A percentile compares a stretch with the other conserved stretches of the same genome.
phyloP scores from a whole-genome alignment of 192 early-diverging fungal species.

The Phycomyces blakesleeanus region DNA sequence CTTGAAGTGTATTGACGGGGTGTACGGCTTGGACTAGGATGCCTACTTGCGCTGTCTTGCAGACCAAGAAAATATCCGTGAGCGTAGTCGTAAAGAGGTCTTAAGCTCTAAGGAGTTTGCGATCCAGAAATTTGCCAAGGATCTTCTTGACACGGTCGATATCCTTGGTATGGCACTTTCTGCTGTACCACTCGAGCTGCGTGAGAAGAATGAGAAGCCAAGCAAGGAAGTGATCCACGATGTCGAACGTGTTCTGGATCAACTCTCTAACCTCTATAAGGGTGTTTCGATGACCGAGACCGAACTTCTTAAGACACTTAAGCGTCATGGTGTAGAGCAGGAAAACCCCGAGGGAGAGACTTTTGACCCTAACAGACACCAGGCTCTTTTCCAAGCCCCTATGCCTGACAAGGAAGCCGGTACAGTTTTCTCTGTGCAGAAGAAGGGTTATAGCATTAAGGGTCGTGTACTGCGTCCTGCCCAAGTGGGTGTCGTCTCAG shows the following conservation, averaged over 20 bases:
- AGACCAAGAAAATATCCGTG: slow-evolving; percentile 94
- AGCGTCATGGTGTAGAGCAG: slow-evolving; percentile 81
- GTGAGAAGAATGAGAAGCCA: slow-evolving; percentile 25
- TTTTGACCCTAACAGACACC: slow-evolving; percentile 93
- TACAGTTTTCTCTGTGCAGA: slow-evolving; percentile 83
- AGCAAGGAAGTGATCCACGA: slow-evolving; percentile 20
- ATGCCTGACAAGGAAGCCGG: slow-evolving; percentile 86
- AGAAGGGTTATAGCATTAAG: slow-evolving; percentile 90
- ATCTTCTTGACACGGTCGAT: slow-evolving; percentile 89
- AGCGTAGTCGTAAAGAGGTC: slow-evolving; percentile 82
- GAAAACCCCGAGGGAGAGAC: slow-evolving; percentile 80
- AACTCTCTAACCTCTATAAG: slow-evolving; percentile 74
- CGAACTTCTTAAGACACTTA: slow-evolving; percentile 82
- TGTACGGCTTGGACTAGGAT: slow-evolving; percentile 53
- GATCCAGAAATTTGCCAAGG: slow-evolving; percentile 98
- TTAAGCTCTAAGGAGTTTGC: slow-evolving; percentile 79
- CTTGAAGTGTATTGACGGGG: slow-evolving; percentile 1
- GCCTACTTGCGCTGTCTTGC: slow-evolving; percentile 88
- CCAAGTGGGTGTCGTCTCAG: slow-evolving; percentile 90
- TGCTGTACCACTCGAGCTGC: slow-evolving; percentile 73
- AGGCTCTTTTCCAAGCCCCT: slow-evolving; percentile 93
- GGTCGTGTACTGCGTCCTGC: slow-evolving; percentile 90
- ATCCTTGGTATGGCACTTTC: slow-evolving; percentile 86
- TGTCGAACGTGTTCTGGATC: slow-evolving; percentile 40
- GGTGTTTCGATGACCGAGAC: slow-evolving; percentile 88